Base-by-base conservation (phyloP, 1,284 basidiomycete species). In the Naganishia sp. region DNA sequence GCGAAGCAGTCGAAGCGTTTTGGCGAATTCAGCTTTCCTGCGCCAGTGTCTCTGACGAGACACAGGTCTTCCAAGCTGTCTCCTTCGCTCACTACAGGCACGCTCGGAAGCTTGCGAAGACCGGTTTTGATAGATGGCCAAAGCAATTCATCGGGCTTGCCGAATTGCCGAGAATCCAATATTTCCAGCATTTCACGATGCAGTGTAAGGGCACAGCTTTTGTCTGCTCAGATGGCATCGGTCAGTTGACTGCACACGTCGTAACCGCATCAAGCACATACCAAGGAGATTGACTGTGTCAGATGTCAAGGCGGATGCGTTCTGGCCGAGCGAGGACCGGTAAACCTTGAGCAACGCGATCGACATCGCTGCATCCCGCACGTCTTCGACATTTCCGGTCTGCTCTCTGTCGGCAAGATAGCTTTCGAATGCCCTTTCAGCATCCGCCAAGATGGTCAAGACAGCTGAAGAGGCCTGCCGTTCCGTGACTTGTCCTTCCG, bases 241-340 rank as follows among this genome's bases (percentile, higher is more conserved):
- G 2, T 39, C 36, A 39, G 36, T 7, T 3, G 36, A 6, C 36
- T 7, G 36, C 13, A 39, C 36, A 39, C 13, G 7, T 39, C 36
- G 36, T 13, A 13, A 39, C 36, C 36, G 36, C 36, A 39, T 39
- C 36, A 39, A 39, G 45, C 6, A 76, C 84, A 68, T 70, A 92
- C 90, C 89, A 18, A 94, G 82, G 5, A 92, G 79, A 36, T 83
- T 81, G 0, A 86, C 85, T 1, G 87, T 85, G 1, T 87, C 75
- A 1, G 81, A 77, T 1, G 90, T 83, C 31, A 83, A 82, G 21
- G 82, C 79, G 23, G 75, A 75, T 1, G 81, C 82, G 6, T 81
- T 81, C 64, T 84, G 85, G 0, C 90, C 90, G 28, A 95, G 81
- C 1, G 90, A 90, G 0, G 89, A 88, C 71, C 90, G 88, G 73